These are phyloP conservation scores for Hemisphaericaspora xylofermentans DNA, from an alignment of 1,139 yeast species.

Conservation along the genomic window DNA sequence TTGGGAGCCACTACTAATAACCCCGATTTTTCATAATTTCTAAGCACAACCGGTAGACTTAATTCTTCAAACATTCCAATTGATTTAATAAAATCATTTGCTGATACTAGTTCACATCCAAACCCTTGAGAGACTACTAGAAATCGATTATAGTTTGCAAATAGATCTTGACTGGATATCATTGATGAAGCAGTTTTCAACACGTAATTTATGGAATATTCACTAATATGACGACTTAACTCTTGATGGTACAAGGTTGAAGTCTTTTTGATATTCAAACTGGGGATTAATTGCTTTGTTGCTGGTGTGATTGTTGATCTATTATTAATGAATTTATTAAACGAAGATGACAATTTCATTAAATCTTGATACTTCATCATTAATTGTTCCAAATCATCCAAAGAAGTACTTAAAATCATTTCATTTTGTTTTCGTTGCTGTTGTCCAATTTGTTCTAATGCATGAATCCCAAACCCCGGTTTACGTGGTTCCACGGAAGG, in stretches of 20 bases:
- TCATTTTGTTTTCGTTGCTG: constrained; percentile 61
- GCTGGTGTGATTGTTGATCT: constrained; percentile 9
- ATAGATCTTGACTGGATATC: constrained; percentile 43
- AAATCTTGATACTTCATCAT: constrained; percentile 79
- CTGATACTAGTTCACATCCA: constrained; percentile 36
- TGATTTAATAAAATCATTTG: constrained; percentile 33
- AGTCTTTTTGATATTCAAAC: constrained; percentile 28
- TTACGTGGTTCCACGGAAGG: background rate
- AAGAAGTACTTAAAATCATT: constrained; percentile 60
- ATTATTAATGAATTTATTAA: constrained; percentile 33
- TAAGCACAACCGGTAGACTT: constrained; percentile 33
- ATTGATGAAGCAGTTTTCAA: constrained; percentile 36
- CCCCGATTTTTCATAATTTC: constrained; percentile 36
- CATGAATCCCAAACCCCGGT: constrained; percentile 57
- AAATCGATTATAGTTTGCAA: constrained; percentile 44
- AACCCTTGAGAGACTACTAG: constrained; percentile 39
- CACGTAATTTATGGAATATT: constrained; percentile 40
- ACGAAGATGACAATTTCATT: constrained; percentile 52
- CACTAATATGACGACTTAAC: constrained; percentile 50
- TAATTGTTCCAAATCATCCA: constrained; percentile 74
- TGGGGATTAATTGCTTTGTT: constrained; percentile 23
- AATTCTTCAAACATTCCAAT: constrained; percentile 31
- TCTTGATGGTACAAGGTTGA: constrained; percentile 39
- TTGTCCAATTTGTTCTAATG: constrained; percentile 62
- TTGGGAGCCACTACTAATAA: constrained; percentile 32